phyloP scores from a whole-genome alignment of 352 stramenopile genomes.

The Phytophthora parvispora region DNA sequence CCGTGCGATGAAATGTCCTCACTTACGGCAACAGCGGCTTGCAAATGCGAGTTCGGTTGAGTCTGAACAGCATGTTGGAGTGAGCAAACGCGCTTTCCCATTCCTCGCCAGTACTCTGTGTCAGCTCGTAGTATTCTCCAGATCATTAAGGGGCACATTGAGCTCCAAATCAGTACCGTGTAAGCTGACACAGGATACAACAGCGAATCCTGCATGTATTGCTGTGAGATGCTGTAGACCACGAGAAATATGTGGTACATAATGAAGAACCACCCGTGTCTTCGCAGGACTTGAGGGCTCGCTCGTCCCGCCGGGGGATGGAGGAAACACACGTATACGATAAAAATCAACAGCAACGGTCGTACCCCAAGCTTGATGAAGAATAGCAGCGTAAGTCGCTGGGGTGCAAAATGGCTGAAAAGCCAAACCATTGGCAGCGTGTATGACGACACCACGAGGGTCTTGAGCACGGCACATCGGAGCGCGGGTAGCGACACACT shows the following conservation, averaged over 20 bases:
- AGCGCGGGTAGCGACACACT: conserved; percentile 59
- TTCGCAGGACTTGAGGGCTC: conserved; percentile 22
- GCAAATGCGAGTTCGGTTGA: conserved; percentile 5
- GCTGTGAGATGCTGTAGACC: conserved; percentile 10
- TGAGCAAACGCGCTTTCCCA: conserved; percentile 37
- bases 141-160: conserved; percentile 41
- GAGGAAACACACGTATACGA: conserved; percentile 38
- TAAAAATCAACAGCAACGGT: conserved; percentile 26
- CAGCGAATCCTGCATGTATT: conserved; percentile 3
- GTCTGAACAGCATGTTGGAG: conserved; percentile 22
- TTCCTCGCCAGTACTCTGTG: conserved; percentile 51
- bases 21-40: conserved; percentile 10
- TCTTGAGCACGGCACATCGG: conserved; percentile 32
- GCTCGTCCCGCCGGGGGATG: conserved; percentile 28
- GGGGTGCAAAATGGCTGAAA: conserved; percentile 4
- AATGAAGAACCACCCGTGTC: conserved; percentile 41
- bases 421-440: conserved; percentile 45
- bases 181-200: conserved; percentile 25
- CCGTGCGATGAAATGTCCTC: conserved; percentile 52
- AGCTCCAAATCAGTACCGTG: conserved; percentile 29
- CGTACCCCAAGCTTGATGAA: conserved; percentile 25
- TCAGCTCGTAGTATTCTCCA: conserved; percentile 56
- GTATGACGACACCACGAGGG: conserved; percentile 45
- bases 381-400: conserved; percentile 7
- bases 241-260: conserved; percentile 33